Evolutionary conservation across 352 stramenopile genomes (phyloP).

Genomic region (Phytophthora syringae): DNA sequence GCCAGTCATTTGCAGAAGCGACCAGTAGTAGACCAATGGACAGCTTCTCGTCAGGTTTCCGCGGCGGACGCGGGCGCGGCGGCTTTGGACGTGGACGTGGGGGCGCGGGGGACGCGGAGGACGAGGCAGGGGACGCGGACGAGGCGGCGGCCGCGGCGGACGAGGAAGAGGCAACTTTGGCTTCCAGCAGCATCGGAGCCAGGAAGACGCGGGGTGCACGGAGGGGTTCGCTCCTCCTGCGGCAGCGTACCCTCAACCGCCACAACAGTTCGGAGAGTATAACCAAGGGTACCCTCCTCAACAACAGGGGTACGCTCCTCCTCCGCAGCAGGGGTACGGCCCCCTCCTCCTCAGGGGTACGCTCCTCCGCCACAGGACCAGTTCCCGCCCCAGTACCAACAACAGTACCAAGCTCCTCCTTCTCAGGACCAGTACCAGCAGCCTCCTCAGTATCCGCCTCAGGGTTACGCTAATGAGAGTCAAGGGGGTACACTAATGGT

Average conservation of each 20-base stretch:
- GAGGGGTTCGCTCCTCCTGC: conserved; percentile 12
- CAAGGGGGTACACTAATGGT: conserved; percentile 16
- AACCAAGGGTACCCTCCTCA: conserved; percentile 14
- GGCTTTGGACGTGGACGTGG: conserved; percentile 36
- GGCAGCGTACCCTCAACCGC: conserved; percentile 13
- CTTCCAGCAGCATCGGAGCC: conserved; percentile 31
- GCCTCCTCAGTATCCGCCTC: conserved; percentile 17
- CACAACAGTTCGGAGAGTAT: conserved; percentile 11
- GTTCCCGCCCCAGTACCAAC: conserved; percentile 23
- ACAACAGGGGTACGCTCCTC: conserved; percentile 16
- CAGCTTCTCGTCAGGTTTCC: conserved; percentile 19
- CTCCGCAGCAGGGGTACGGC: conserved; percentile 16
- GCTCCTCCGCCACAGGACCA: too few relatives aligned
- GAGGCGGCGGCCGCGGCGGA: conserved; percentile 28
- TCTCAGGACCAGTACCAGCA: conserved; percentile 18
- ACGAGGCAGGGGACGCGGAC: conserved; percentile 36
- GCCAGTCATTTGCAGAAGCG: conserved; percentile 20
- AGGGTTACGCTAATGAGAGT: conserved; percentile 20
- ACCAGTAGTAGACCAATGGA: conserved; percentile 28
- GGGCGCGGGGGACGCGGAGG: conserved; percentile 36
- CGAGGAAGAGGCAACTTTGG: conserved; percentile 15
- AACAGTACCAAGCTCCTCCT: conserved; percentile 11
- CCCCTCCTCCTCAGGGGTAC: background rate
- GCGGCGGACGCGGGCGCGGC: conserved; percentile 37
- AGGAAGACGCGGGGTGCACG: conserved; percentile 28